Base-by-base conservation (phyloP, 352 stramenopile species). In the Phytophthora megakarya region DNA sequence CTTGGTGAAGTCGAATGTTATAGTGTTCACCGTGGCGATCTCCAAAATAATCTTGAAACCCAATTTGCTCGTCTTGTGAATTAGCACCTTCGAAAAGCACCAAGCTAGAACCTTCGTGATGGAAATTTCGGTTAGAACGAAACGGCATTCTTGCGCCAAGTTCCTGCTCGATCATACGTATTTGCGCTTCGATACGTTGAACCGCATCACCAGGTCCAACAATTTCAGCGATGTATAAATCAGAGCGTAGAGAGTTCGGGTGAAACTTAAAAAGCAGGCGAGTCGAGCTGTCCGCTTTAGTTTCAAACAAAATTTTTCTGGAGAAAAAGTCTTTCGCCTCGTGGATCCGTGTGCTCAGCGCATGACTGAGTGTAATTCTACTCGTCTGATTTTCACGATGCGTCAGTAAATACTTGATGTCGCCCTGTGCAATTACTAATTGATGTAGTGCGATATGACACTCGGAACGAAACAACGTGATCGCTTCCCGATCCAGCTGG, bases 181-280 rank as follows among this genome's bases (percentile, higher is more conserved):
- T 78, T 11, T 87, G 81, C 16, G 80, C 62, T 66, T 93, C 81
- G 22, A 92, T 80, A 10, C 72, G 80, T 15, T 82, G 77, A 5
- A 92, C 70, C 1, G 79, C 75, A 30, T 80, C 73, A 19, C 85
- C 83, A n/a, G 86, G 75, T 13, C 85, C 85, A 2, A 57, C 53
- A 19, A 93, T 83, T 33, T 90, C 81, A 37, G 83, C 85, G 13
- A 92, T 77, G n/a, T 86, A 88, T 25, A 92, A 56, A 65, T 92
- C 81, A 0, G 78, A 78, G 13, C 85, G 83, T 8, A 90, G 57
- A 23, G 70, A 70, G 48, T 93, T 93, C 2, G 85, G 73, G 26
- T 92, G 85, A n/a, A 69, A 74, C 28, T 52, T 64, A 26, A 79
- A 81, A 16, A 63, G 26, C 30, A 74, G 65, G 39, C 68, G 80